A percentile compares a stretch with the other conserved stretches of the same genome.
Evolutionary conservation across 2,329 filamentous ascomycete genomes (phyloP).

Genomic region (Trichoderma sp.): DNA sequence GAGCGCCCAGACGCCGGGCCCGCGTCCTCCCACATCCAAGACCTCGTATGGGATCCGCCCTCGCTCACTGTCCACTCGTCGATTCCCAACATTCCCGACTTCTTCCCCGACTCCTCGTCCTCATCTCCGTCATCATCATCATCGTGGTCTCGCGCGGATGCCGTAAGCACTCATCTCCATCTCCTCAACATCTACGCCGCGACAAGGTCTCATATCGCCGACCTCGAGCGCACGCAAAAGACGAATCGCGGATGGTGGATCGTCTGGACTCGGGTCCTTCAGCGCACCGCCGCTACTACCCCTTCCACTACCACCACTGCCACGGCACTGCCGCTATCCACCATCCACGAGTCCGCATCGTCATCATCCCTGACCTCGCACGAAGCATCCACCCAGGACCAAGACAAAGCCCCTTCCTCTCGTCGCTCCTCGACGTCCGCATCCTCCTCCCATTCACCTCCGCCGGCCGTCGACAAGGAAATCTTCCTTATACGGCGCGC

Average conservation of each 20-base stretch:
- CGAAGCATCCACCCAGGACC: background rate
- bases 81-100: conserved; percentile 63
- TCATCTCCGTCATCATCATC: background rate
- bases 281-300: conserved; percentile 31
- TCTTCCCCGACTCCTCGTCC: conserved; percentile 22
- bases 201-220: conserved; percentile 44
- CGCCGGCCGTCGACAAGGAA: conserved; percentile 48
- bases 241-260: conserved; percentile 69
- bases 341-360: conserved; percentile 28
- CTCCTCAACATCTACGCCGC: conserved; percentile 54
- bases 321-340: conserved; percentile 25
- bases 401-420: background rate
- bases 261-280: conserved; percentile 60
- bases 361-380: conserved; percentile 22
- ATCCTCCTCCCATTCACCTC: background rate
- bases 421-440: background rate
- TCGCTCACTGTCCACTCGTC: conserved; percentile 59
- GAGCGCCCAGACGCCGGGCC: conserved; percentile 39
- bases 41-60: conserved; percentile 61
- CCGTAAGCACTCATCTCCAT: conserved; percentile 63
- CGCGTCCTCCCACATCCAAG: conserved; percentile 50
- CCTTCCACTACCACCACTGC: conserved; percentile 3
- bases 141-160: conserved; percentile 60
- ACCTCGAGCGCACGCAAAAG: conserved; percentile 62
- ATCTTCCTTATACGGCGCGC: conserved; percentile 61